Evolutionary conservation across 1,284 basidiomycete species (phyloP).

Genomic region (Trametes hirsuta): DNA sequence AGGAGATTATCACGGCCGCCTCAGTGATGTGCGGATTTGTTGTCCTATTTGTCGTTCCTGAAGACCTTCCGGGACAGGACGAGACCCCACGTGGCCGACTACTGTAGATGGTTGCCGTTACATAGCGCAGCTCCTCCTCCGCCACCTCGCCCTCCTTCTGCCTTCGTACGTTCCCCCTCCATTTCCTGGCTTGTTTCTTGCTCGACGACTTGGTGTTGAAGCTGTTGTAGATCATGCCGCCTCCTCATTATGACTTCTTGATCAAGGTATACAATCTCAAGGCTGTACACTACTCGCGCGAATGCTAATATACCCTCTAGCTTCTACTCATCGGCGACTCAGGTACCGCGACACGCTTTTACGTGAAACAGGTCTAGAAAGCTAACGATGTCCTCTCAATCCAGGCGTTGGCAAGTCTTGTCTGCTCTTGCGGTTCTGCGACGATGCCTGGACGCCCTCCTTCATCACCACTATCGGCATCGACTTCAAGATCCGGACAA

Average conservation of each 20-base stretch:
- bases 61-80: background rate
- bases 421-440: conserved; percentile 97
- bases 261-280: conserved; percentile 69
- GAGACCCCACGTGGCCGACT: conserved; percentile 5
- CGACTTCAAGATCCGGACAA: conserved; percentile 96
- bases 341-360: conserved; percentile 43
- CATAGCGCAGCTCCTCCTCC: conserved; percentile 10
- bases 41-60: background rate
- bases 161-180: background rate
- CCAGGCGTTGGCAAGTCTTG: conserved; percentile 98
- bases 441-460: conserved; percentile 99
- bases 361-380: background rate
- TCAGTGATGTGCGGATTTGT: no score
- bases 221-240: conserved; percentile 60
- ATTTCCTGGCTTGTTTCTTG: background rate
- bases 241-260: conserved; percentile 89
- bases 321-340: conserved; percentile 97
- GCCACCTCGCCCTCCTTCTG: conserved; percentile 4
- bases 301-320: conserved; percentile 41
- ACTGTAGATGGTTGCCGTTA: conserved; percentile 17
- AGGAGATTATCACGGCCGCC: no score
- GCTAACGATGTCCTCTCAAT: conserved; percentile 4
- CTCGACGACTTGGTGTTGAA: background rate
- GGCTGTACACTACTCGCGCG: conserved; percentile 5
- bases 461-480: conserved; percentile 99